A percentile compares a stretch with the other conserved stretches of the same genome.
phyloP scores from a whole-genome alignment of 2,329 filamentous ascomycete genomes.

The Tolypocladium sp. region DNA sequence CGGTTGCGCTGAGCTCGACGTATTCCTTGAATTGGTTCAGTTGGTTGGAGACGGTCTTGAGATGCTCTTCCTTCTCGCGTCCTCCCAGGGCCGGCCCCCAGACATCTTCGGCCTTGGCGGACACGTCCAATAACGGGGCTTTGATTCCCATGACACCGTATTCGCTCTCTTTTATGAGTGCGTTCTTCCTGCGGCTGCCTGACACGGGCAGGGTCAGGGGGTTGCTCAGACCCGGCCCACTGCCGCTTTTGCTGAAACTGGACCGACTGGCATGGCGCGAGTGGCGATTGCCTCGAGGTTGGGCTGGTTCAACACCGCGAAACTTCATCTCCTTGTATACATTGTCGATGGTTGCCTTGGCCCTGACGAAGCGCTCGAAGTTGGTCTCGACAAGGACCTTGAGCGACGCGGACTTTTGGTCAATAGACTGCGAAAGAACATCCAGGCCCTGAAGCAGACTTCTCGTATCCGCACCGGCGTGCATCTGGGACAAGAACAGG shows the following conservation, averaged over 20 bases:
- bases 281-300: slow-evolving; percentile 38
- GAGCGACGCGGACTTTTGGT: slow-evolving; percentile 93
- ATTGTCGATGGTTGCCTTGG: slow-evolving; percentile 96
- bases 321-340: slow-evolving; percentile 98
- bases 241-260: slow-evolving; percentile 49
- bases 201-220: slow-evolving; percentile 25
- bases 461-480: slow-evolving; percentile 76
- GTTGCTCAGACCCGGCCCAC: slow-evolving; percentile 26
- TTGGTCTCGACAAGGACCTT: slow-evolving; percentile 96
- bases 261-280: slow-evolving; percentile 60
- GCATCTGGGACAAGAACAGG: slow-evolving; percentile 85
- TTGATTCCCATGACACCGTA: slow-evolving; percentile 87
- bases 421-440: slow-evolving; percentile 81
- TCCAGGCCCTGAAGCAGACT: slow-evolving; percentile 74
- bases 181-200: slow-evolving; percentile 73
- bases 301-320: slow-evolving; percentile 45
- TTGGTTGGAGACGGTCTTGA: slow-evolving; percentile 68
- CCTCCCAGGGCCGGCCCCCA: slow-evolving; percentile 93
- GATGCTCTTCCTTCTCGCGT: slow-evolving; percentile 78
- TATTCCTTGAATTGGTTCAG: slow-evolving; percentile 74
- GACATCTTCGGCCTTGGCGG: slow-evolving; percentile 90
- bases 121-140: slow-evolving; percentile 76
- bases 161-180: slow-evolving; percentile 84
- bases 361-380: slow-evolving; percentile 94
- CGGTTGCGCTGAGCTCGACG: slow-evolving; percentile 68